A percentile compares a stretch with the other conserved stretches of the same genome.
These are phyloP conservation scores for Lasiodiplodia sp. DNA, from an alignment of 2,329 filamentous ascomycete species.

Conservation along the genomic window DNA sequence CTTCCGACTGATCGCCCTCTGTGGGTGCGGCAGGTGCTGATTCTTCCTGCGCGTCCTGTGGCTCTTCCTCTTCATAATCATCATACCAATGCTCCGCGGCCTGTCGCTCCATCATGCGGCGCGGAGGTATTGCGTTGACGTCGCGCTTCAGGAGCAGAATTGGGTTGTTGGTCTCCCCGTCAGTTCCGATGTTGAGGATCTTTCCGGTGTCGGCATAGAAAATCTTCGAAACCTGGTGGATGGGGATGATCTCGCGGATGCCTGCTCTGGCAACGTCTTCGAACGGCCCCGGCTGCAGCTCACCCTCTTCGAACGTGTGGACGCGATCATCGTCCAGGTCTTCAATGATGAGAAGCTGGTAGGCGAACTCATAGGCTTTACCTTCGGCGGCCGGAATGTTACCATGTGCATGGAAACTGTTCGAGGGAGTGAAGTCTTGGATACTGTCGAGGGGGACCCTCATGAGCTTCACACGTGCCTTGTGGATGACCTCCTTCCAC, in stretches of 20 bases:
- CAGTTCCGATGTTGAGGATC: slow-evolving; percentile 80
- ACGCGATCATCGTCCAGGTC: slow-evolving; percentile 77
- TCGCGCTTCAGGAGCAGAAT: slow-evolving; percentile 79
- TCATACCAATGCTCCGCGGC: slow-evolving; percentile 41
- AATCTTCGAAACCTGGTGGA: slow-evolving; percentile 83
- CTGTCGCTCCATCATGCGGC: slow-evolving; percentile 62
- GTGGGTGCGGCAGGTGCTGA: background rate
- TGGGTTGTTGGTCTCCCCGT: slow-evolving; percentile 73
- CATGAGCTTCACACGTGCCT: slow-evolving; percentile 81
- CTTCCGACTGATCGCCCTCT: slow-evolving; percentile 51
- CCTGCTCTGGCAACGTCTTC: slow-evolving; percentile 69
- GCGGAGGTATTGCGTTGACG: slow-evolving; percentile 66
- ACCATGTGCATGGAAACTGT: slow-evolving; percentile 7
- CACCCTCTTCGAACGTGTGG: slow-evolving; percentile 69
- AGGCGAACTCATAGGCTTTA: slow-evolving; percentile 71
- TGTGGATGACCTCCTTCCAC: slow-evolving; percentile 98
- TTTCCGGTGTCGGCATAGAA: slow-evolving; percentile 93
- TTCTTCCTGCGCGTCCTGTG: background rate
- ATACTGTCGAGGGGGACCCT: slow-evolving; percentile 68
- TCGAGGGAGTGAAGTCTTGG: slow-evolving; percentile 50
- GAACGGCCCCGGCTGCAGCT: slow-evolving; percentile 63
- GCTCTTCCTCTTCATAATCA: slow-evolving; percentile 43
- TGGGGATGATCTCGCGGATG: slow-evolving; percentile 70
- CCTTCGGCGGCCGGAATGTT: slow-evolving; percentile 49
- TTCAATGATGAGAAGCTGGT: slow-evolving; percentile 82